Evolutionary conservation across 352 stramenopile genomes (phyloP).

Genomic region (Nothophytophthora sp.): DNA sequence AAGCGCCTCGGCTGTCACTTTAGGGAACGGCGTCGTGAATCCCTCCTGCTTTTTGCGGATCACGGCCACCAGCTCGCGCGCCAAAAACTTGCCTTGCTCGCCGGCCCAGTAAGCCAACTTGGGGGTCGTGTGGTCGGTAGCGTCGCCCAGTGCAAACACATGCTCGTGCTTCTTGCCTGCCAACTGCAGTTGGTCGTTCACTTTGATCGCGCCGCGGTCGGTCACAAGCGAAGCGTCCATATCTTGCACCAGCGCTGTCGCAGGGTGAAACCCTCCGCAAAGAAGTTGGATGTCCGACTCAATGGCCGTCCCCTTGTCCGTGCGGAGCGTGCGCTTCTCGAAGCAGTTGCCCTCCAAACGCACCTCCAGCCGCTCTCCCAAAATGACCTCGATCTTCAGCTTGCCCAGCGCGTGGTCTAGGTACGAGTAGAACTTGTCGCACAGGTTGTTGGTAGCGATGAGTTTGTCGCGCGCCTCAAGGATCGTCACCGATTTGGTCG

Average conservation of each 20-base stretch:
- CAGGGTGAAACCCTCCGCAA: slow-evolving; percentile 39
- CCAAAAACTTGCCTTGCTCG: slow-evolving; percentile 47
- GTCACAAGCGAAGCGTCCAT: slow-evolving; percentile 49
- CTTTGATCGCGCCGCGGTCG: slow-evolving; percentile 37
- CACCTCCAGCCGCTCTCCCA: slow-evolving; percentile 50
- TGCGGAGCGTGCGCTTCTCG: slow-evolving; percentile 39
- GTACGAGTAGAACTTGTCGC: slow-evolving; percentile 46
- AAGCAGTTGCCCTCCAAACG: slow-evolving; percentile 41
- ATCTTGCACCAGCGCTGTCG: slow-evolving; percentile 27
- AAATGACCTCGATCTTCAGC: slow-evolving; percentile 52
- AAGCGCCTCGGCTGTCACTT: slow-evolving; percentile 25
- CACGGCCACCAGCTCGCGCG: slow-evolving; percentile 29
- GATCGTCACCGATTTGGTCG: slow-evolving; percentile 54
- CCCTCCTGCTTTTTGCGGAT: slow-evolving; percentile 21
- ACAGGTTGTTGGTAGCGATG: slow-evolving; percentile 32
- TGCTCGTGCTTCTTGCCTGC: slow-evolving; percentile 41
- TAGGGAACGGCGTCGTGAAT: slow-evolving; percentile 23
- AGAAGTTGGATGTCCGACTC: slow-evolving; percentile 58
- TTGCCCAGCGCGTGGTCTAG: slow-evolving; percentile 33
- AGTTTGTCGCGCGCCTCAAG: slow-evolving; percentile 33
- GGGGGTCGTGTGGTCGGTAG: slow-evolving; percentile 43
- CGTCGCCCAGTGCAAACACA: slow-evolving; percentile 59
- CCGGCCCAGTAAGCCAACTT: slow-evolving; percentile 48
- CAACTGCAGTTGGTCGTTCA: slow-evolving; percentile 54
- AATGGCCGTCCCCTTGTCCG: slow-evolving; percentile 52